These are phyloP conservation scores for Cytospora piceicola DNA, from an alignment of 2,329 filamentous ascomycete species.

Conservation along the genomic window DNA sequence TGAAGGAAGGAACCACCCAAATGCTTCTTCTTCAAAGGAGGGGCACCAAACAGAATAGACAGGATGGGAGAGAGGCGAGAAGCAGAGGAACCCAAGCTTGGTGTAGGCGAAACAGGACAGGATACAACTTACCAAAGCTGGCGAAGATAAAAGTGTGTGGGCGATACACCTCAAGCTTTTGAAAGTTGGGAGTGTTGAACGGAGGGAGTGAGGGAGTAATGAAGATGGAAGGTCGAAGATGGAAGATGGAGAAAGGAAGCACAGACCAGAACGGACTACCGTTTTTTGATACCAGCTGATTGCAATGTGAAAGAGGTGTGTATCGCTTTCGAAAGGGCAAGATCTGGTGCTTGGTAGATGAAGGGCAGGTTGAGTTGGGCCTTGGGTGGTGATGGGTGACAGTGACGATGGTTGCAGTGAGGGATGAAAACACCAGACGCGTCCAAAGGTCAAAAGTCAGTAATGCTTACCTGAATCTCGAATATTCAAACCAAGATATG, in stretches of 20 bases:
- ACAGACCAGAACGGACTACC: no score
- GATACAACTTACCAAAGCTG: neutral
- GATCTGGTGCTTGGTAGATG: neutral
- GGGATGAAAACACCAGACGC: neutral
- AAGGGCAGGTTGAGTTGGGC: neutral
- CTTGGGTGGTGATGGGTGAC: neutral
- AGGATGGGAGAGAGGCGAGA: neutral
- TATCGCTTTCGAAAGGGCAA: neutral
- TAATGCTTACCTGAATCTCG: slow-evolving; percentile 7
- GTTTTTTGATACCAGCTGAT: neutral
- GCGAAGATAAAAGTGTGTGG: neutral
- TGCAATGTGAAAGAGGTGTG: neutral
- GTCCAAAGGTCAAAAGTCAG: neutral
- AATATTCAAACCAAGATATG: neutral
- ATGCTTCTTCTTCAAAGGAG: neutral
- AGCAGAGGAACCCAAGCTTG: neutral
- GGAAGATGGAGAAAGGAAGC: neutral
- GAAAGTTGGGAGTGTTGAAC: neutral
- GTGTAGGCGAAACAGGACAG: neutral
- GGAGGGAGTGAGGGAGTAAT: neutral
- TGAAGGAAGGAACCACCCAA: neutral
- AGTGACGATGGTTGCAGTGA: neutral
- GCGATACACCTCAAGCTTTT: neutral
- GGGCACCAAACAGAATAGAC: neutral
- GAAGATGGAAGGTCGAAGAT: neutral